These are phyloP conservation scores for Panicum hallii DNA, from an alignment of 202 grass and related monocot genomes.

Conservation along the genomic window DNA sequence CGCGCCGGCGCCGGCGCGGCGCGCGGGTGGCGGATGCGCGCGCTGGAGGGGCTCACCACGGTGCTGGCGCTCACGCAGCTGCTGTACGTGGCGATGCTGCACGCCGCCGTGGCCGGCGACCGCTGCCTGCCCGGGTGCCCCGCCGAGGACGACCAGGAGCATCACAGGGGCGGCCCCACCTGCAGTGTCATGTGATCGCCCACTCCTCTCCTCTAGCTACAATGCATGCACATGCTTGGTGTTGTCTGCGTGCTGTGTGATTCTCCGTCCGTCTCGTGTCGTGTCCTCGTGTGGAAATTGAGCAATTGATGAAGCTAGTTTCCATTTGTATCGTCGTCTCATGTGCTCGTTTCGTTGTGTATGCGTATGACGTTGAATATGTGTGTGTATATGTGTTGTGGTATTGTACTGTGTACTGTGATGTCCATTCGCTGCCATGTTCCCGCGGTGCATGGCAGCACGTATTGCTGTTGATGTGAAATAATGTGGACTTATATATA, in stretches of 20 bases:
- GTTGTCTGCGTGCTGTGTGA: background rate
- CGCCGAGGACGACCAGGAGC: constrained; percentile 3
- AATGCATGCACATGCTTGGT: background rate
- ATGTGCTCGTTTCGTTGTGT: background rate
- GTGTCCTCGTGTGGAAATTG: background rate
- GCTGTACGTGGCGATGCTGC: constrained; percentile 60
- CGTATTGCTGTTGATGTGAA: background rate
- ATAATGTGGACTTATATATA: background rate
- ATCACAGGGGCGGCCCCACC: background rate
- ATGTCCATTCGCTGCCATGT: background rate
- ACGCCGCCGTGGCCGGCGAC: constrained; percentile 51
- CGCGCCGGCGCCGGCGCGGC: constrained; percentile 6
- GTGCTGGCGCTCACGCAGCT: constrained; percentile 62
- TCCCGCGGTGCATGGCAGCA: background rate
- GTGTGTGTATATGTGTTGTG: background rate
- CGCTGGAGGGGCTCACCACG: constrained; percentile 56
- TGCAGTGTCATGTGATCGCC: constrained; percentile 23
- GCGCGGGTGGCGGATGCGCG: constrained; percentile 65
- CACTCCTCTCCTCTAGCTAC: background rate
- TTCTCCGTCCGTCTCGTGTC: background rate
- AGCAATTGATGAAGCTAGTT: constrained; percentile 10
- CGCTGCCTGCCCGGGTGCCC: constrained; percentile 14
- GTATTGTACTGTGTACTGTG: background rate
- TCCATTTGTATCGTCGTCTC: background rate
- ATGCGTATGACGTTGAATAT: background rate